Evolutionary conservation across 148 eudicot genomes (phyloP), one percentile per base, ranked within the genome.

Genomic region (Camellia lanceoleosa): DNA sequence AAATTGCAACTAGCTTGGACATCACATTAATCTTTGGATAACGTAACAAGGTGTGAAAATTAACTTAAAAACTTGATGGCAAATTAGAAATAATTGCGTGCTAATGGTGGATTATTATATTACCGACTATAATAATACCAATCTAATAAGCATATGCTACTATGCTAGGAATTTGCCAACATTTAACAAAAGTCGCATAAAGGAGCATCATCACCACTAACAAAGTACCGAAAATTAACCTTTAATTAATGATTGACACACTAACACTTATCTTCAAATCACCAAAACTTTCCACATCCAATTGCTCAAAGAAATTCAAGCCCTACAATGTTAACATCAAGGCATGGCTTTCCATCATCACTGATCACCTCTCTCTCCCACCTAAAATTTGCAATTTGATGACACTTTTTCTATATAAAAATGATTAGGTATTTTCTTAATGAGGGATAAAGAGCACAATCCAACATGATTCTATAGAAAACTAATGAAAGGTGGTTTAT

Each of bases 181-280:
- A 11, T 73, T 23, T 73, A 9, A 20, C 7, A 12, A 23, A 2
- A 20, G 19, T 3, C 7, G 1, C 8, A 54, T 54, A 13, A 73
- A 54, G 13, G 11, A 43, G 41, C 51, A 49, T 74, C 77, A 74
- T 58, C 18, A 0, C 51, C 77, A 56, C 77, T 42, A 38, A 56
- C 18, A 1, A 58, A 30, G 23, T 58, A 7, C 23, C 5, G 58
- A 54, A 1, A 2, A 16, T 5, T 14, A 58, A 18, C 30, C 30
- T 20, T 74, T 12, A 74, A 1, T n/a, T 14, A 55, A 7, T 74
- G 49, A 73, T 73, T 73, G 30, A 73, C 46, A 59, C 67, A 23
- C 52, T 61, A 44, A 75, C 44, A 42, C 68, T 61, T 75, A 75
- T 61, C 78, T 59, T 49, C 78, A 44, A 61, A 46, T 4, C 56